Base-by-base conservation (phyloP, 306 rosid species). In the Cucurbita pepo region DNA sequence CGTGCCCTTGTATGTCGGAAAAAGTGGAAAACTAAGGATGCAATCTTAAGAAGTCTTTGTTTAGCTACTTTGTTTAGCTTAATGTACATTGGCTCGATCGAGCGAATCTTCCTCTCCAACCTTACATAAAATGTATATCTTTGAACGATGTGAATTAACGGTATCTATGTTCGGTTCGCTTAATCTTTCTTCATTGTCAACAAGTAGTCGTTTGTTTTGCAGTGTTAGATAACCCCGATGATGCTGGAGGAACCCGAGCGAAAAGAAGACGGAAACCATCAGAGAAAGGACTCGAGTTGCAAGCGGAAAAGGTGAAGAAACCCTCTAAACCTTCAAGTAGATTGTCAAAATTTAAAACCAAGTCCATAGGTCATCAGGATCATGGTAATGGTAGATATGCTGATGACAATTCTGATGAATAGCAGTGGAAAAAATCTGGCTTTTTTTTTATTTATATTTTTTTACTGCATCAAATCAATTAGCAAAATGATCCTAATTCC, bases 211-310 rank as follows among this genome's bases (percentile, higher is more conserved):
- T 50, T 71, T 77, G 66, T 8, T 75, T 56, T 64, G 66, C 62
- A 50, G 56, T 41, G n/a, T 36, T 73, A 5, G 67, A 72, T 47
- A 65, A 77, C 75, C 70, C 80, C 80, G 96, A 90, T 75, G 96
- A 86, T 53, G 77, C 87, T 54, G 93, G 83, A 56, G 90, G 85
- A 57, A 53, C 85, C 4, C 82, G 82, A 43, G 6, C 84, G 79
- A 91, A 86, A 84, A 82, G 97, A 76, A 89, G 83, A 76, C 85
- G 96, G 55, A 91, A 82, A 71, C 96, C 96, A n/a, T 89, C 97
- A 0, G 97, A 91, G 82, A 91, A 89, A 80, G 90, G 88, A 75
- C 76, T 91, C 81, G 97, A 87, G 77, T 80, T 89, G 85, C 97
- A 91, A 84, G 96, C 88, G 5, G 95, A 91, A 81, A 89, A 80